Conservation (phyloP, 345 rosid species). For the Toxicodendron radicans region DNA sequence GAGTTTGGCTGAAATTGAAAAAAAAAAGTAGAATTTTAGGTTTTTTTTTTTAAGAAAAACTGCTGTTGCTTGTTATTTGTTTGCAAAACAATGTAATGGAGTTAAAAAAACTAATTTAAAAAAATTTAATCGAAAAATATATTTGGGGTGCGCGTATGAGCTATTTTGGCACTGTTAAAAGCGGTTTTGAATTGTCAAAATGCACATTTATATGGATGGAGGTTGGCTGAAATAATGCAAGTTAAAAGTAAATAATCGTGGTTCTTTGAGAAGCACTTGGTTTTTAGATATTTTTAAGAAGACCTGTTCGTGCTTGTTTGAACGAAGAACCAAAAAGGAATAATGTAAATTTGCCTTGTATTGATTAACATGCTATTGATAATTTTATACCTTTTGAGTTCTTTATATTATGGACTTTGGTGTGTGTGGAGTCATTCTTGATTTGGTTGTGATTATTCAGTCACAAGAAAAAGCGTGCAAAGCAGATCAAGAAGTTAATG, state of each 20-base stretch:
- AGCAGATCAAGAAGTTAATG: constrained; percentile 80
- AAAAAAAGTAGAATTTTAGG: too few relatives aligned
- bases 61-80: neutral
- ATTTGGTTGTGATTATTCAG: constrained; percentile 43
- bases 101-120: neutral
- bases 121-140: too few relatives aligned
- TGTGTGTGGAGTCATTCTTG: neutral
- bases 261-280: too few relatives aligned
- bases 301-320: too few relatives aligned
- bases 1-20: neutral
- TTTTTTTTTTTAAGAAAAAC: neutral
- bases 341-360: neutral
- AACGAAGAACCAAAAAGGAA: neutral
- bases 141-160: too few relatives aligned
- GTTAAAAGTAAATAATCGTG: too few relatives aligned
- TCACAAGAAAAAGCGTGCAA: constrained; percentile 82
- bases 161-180: too few relatives aligned
- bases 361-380: neutral
- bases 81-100: neutral
- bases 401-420: neutral
- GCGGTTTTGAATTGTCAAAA: too few relatives aligned
- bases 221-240: too few relatives aligned
- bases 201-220: too few relatives aligned
- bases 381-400: neutral
- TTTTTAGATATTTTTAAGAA: too few relatives aligned